Conservation (phyloP, 169 alveolate genomes). For the Perkinsus olseni region DNA sequence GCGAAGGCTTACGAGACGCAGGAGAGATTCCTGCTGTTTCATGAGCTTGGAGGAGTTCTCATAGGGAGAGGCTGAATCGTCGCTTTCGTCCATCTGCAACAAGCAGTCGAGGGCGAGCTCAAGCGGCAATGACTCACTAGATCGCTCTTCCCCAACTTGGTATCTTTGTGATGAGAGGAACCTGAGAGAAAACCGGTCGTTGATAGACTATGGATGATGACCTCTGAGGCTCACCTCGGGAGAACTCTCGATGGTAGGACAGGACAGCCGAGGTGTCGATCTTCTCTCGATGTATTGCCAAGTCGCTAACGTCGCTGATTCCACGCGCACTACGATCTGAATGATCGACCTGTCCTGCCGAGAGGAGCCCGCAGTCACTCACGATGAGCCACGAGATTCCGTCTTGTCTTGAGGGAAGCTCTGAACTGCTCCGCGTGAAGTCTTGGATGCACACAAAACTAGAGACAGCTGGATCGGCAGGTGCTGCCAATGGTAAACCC, state of each 20-base stretch:
- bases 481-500: background rate
- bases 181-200: background rate
- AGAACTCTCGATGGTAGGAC: background rate
- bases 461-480: background rate
- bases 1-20: background rate
- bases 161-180: background rate
- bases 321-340: background rate
- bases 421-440: background rate
- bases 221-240: background rate
- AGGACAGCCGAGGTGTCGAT: background rate
- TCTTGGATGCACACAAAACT: background rate
- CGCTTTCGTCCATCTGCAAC: background rate
- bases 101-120: background rate
- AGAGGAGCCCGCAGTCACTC: background rate
- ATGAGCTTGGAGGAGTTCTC: background rate
- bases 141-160: background rate
- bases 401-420: background rate
- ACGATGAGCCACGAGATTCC: background rate
- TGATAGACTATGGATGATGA: background rate
- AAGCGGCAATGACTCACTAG: background rate
- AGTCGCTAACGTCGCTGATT: background rate
- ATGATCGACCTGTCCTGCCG: background rate
- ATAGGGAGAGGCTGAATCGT: background rate
- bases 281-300: background rate
- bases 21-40: background rate